phyloP scores from a whole-genome alignment of 1,284 basidiomycete genomes.

The Cystobasidium sp. region DNA sequence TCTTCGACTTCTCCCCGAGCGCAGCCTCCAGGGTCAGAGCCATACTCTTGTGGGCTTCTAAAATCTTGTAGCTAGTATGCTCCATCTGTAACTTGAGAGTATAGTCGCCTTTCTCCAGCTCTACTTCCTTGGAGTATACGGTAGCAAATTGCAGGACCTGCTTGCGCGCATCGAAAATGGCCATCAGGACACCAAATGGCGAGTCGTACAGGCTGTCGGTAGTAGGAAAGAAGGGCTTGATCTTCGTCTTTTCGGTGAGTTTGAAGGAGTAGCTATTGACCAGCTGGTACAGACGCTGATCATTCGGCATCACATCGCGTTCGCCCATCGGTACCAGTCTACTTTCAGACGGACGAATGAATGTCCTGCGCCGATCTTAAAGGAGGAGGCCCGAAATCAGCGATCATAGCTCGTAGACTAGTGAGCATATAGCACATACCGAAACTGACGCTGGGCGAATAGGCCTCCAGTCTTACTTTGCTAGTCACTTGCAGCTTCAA shows the following conservation, averaged over 20 bases:
- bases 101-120: slow-evolving; percentile 56
- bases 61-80: slow-evolving; percentile 52
- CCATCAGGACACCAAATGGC: slow-evolving; percentile 53
- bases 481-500: slow-evolving; percentile 53
- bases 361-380: slow-evolving; percentile 51
- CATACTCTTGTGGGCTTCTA: slow-evolving; percentile 54
- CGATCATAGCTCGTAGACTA: neutral
- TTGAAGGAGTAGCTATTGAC: slow-evolving; percentile 55
- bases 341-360: slow-evolving; percentile 53
- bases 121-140: slow-evolving; percentile 56
- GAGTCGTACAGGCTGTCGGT: slow-evolving; percentile 56
- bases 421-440: slow-evolving; percentile 43
- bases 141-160: slow-evolving; percentile 54
- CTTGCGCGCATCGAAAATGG: slow-evolving; percentile 54
- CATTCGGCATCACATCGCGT: slow-evolving; percentile 55
- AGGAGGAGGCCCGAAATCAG: neutral
- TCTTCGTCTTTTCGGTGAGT: slow-evolving; percentile 53
- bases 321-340: slow-evolving; percentile 52
- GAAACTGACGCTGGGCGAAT: slow-evolving; percentile 54
- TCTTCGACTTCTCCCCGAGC: slow-evolving; percentile 54
- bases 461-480: slow-evolving; percentile 54
- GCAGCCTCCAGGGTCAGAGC: slow-evolving; percentile 54
- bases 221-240: slow-evolving; percentile 52
- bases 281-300: slow-evolving; percentile 55
- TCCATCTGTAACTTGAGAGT: slow-evolving; percentile 54